A percentile compares a stretch with the other conserved stretches of the same genome.
Evolutionary conservation across 2,329 filamentous ascomycete species (phyloP).

Genomic region (Aspergillus piperis): DNA sequence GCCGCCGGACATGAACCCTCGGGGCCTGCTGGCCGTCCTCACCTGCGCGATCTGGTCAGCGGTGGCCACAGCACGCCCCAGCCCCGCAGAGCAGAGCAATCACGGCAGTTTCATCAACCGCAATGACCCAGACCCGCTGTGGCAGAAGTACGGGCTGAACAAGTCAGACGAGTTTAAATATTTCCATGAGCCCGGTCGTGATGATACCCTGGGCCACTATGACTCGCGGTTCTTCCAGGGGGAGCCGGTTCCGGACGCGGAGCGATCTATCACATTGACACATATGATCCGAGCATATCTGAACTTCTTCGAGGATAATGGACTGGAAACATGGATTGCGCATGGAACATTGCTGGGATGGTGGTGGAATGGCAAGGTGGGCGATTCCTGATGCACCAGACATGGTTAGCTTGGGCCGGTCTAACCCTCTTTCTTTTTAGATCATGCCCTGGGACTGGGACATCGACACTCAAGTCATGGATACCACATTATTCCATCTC

Average conservation of each 20-base stretch:
- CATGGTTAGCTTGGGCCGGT: neutral
- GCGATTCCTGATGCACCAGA: conserved; percentile 4
- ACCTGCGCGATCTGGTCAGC: conserved; percentile 23
- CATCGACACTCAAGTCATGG: conserved; percentile 76
- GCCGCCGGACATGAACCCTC: conserved; percentile 24
- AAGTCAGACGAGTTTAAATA: conserved; percentile 55
- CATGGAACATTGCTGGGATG: conserved; percentile 82
- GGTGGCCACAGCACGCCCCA: conserved; percentile 21
- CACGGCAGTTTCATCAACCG: conserved; percentile 18
- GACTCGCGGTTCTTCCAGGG: conserved; percentile 68
- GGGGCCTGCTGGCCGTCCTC: conserved; percentile 19
- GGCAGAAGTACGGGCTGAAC: conserved; percentile 31
- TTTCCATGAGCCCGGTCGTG: conserved; percentile 65
- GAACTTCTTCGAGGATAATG: conserved; percentile 62
- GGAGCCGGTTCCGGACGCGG: conserved; percentile 63
- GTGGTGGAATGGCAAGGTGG: conserved; percentile 78
- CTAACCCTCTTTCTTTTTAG: conserved; percentile 31
- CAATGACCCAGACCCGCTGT: conserved; percentile 18
- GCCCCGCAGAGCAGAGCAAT: conserved; percentile 7
- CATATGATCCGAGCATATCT: conserved; percentile 76
- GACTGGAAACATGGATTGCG: conserved; percentile 81
- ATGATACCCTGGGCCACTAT: conserved; percentile 68
- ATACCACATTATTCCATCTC: conserved; percentile 65
- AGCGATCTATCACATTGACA: conserved; percentile 65
- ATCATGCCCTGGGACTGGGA: conserved; percentile 85